Evolutionary conservation across 805 yeast genomes (phyloP), one percentile per base, ranked within the genome.

Genomic region (Wickerhamiella vanderwaltii): DNA sequence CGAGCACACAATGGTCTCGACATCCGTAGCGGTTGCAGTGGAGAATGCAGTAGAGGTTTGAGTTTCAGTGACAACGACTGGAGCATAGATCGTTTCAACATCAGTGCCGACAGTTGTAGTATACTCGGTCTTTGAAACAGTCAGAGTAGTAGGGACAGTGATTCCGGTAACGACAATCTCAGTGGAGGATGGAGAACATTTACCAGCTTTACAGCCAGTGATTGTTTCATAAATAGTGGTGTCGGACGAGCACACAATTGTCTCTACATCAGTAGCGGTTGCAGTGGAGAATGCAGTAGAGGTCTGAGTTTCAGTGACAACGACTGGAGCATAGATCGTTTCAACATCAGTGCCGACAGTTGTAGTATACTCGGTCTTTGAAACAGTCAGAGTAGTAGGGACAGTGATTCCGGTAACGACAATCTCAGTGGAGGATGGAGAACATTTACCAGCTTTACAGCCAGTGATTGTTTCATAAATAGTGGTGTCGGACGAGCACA

Each of bases 221-320:
- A 39, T 23, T 5, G 43, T 39, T 34, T 39, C 32, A 2, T 25
- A 29, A 19, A 39, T 32, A 7, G 43, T 39, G 12, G 43, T 39
- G 18, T 31, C 36, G 16, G 24, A 32, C 5, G 34, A 20, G 29
- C 40, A 37, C 15, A 37, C 34, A 20, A 37, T 37, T 7, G 40
- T 37, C 24, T 37, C 9, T 15, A 37, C 22, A 9, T 37, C 33
- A 13, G 40, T 37, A 9, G 40, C 40, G 19, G 40, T 37, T 9
- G 33, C 33, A 20, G 40, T 37, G 22, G 20, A 12, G 34, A 18
- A 37, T 9, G n/a, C 33, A 20, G 40, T 37, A 5, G 20, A 18
- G 22, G 40, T 37, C 33, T 37, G 29, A 15, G 40, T 37, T 29
- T 28, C 40, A 22, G 40, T 37, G 29, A 37, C 40, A 15, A 37